phyloP scores from a whole-genome alignment of 371 early-diverging fungal genomes.

The Choanephora cucurbitarum region DNA sequence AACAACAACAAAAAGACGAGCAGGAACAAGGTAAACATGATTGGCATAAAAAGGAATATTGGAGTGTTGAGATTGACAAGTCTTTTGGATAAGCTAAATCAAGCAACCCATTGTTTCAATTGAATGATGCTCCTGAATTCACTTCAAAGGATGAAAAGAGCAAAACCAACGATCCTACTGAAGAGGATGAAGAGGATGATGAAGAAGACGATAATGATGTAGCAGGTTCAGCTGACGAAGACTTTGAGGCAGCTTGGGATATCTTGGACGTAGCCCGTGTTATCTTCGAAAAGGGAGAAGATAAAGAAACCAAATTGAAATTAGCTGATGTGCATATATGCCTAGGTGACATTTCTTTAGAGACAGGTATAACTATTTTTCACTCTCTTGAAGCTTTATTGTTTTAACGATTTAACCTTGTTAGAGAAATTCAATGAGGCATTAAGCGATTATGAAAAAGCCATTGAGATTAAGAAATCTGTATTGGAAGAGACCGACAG shows the following conservation, averaged over 20 bases:
- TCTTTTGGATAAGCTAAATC: slow-evolving; percentile 25
- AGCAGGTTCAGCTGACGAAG: slow-evolving; percentile 61
- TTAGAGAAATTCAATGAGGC: slow-evolving; percentile 86
- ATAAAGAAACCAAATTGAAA: slow-evolving; percentile 62
- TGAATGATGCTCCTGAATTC: slow-evolving; percentile 57
- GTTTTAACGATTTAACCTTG: no score
- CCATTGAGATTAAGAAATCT: slow-evolving; percentile 68
- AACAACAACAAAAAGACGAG: slow-evolving; percentile 18
- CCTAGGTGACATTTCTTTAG: slow-evolving; percentile 85
- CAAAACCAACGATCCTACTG: slow-evolving; percentile 15
- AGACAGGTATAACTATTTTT: no score
- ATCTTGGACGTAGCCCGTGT: slow-evolving; percentile 85
- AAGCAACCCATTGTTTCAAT: slow-evolving; percentile 52
- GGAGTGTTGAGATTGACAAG: background rate
- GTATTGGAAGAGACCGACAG: slow-evolving; percentile 65
- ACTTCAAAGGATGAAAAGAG: slow-evolving; percentile 25
- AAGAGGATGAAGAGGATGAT: slow-evolving; percentile 43
- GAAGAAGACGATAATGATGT: slow-evolving; percentile 39
- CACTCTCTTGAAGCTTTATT: no score
- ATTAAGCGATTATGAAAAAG: slow-evolving; percentile 69
- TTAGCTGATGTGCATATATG: slow-evolving; percentile 73
- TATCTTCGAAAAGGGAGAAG: slow-evolving; percentile 68
- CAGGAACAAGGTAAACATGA: slow-evolving; percentile 6
- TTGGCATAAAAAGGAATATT: background rate
- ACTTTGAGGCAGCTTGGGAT: slow-evolving; percentile 90